Evolutionary conservation across 495 filamentous ascomycete species (phyloP).

Genomic region (Tuber calosporum): DNA sequence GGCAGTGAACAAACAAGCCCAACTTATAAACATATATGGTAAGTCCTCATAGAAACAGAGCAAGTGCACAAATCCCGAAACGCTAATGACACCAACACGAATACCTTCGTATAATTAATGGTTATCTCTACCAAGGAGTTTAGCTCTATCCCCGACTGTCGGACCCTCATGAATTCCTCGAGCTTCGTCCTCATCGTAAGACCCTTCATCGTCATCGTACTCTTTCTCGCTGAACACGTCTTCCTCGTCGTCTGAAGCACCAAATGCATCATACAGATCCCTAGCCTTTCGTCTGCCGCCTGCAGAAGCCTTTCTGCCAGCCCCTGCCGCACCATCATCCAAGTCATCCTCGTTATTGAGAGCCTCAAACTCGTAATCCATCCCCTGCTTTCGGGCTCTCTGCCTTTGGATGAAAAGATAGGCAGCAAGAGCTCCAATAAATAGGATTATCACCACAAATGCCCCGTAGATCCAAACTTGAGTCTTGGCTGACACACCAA

Average conservation of each 20-base stretch:
- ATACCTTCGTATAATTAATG: conserved; percentile 9
- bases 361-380: conserved; percentile 92
- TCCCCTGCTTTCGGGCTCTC: conserved; percentile 62
- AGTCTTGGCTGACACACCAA: conserved; percentile 81
- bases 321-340: conserved; percentile 45
- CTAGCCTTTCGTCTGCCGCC: conserved; percentile 57
- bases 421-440: conserved; percentile 68
- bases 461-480: conserved; percentile 94
- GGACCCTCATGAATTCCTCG: conserved; percentile 37
- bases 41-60: neutral
- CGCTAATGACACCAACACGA: neutral
- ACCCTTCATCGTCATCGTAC: conserved; percentile 40
- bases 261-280: conserved; percentile 91
- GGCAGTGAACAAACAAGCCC: neutral
- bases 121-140: conserved; percentile 26
- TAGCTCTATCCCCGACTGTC: conserved; percentile 34
- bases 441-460: conserved; percentile 71
- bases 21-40: neutral
- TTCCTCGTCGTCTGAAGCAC: conserved; percentile 61
- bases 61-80: neutral
- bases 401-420: conserved; percentile 75
- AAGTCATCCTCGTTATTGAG: conserved; percentile 74
- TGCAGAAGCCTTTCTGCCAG: conserved; percentile 17
- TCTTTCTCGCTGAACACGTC: conserved; percentile 56
- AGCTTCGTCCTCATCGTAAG: conserved; percentile 38